A percentile compares a stretch with the other conserved stretches of the same genome.
phyloP scores from a whole-genome alignment of 306 rosid genomes.

The Chamaecrista fasciculata region DNA sequence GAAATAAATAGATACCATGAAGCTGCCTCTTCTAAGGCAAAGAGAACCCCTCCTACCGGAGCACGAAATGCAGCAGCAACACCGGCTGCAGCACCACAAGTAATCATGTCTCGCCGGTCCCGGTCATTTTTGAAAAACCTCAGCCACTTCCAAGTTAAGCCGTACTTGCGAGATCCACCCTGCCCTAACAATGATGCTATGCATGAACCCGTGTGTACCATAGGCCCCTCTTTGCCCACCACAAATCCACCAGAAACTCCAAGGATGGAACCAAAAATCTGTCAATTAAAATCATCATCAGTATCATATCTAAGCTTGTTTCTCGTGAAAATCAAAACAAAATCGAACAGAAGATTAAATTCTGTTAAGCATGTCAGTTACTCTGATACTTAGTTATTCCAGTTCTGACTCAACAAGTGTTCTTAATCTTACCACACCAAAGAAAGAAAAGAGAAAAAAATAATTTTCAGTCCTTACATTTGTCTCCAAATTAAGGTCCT shows the following conservation, averaged over 20 bases:
- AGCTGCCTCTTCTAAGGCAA: constrained; percentile 97
- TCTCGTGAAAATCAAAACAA: neutral
- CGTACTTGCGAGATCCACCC: constrained; percentile 85
- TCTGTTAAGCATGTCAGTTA: too few relatives aligned
- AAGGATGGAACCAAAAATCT: constrained; percentile 82
- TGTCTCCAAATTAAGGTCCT: too few relatives aligned
- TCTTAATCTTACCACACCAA: neutral
- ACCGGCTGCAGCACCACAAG: constrained; percentile 97
- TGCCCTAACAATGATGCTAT: constrained; percentile 84
- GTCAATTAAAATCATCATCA: constrained; percentile 30
- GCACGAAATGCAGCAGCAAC: constrained; percentile 97
- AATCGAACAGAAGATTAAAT: neutral
- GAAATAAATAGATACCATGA: constrained; percentile 72
- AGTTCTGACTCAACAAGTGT: too few relatives aligned
- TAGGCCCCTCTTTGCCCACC: constrained; percentile 96
- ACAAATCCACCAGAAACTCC: constrained; percentile 92
- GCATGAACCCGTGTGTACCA: constrained; percentile 97
- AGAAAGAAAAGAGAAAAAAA: neutral
- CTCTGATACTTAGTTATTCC: too few relatives aligned
- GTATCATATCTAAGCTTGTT: neutral
- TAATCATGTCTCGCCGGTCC: constrained; percentile 89
- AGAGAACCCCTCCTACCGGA: constrained; percentile 94
- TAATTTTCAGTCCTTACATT: too few relatives aligned
- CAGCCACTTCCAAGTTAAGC: constrained; percentile 70
- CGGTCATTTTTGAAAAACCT: constrained; percentile 82